Conservation (phyloP, 495 filamentous ascomycete species). For the Penicillium pancosmium region DNA sequence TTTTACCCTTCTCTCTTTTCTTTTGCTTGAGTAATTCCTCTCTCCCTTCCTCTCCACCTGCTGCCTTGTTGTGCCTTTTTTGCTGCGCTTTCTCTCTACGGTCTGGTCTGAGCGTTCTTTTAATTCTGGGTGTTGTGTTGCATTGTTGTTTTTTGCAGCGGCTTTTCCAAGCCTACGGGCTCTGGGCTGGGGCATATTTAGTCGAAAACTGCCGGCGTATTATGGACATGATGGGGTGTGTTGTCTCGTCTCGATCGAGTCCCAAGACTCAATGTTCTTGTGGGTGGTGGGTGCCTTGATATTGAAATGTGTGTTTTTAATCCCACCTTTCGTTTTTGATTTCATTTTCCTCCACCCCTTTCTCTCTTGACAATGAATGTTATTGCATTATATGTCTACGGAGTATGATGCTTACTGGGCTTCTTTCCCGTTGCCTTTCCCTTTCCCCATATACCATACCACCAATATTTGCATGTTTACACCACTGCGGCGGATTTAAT, state of each 20-base stretch:
- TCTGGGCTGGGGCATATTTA: too few species aligned
- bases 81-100: not conserved
- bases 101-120: too few species aligned
- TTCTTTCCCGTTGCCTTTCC: constrained; percentile 9
- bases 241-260: not conserved
- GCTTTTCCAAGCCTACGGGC: not conserved
- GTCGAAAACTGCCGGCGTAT: constrained; percentile 5
- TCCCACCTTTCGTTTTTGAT: not conserved
- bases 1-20: not conserved
- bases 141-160: too few species aligned
- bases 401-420: too few species aligned
- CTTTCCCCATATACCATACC: not conserved
- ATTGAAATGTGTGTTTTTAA: too few species aligned
- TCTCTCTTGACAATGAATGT: not conserved
- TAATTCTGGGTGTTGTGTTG: too few species aligned
- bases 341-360: not conserved
- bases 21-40: too few species aligned
- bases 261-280: not conserved
- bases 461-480: too few species aligned
- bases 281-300: too few species aligned
- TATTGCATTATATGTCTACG: constrained; percentile 12
- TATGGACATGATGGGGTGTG: constrained; percentile 18
- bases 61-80: too few species aligned
- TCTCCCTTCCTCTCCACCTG: too few species aligned
- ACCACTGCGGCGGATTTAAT: too few species aligned